Conservation (phyloP, 2,329 filamentous ascomycete genomes). For the Exophiala spinifera region DNA sequence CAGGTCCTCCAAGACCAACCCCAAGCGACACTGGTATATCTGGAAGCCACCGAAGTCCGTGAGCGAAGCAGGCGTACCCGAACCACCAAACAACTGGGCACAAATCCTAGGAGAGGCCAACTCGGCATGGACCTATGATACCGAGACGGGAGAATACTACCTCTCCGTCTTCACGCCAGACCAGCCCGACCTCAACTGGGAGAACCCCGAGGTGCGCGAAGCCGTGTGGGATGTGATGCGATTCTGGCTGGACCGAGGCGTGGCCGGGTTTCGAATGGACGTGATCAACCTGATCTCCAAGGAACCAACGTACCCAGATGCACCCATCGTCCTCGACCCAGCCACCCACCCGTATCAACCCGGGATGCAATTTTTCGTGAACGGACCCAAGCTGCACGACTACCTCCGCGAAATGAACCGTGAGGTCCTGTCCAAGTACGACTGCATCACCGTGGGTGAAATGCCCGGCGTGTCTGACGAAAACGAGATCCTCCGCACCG, state of each 20-base stretch:
- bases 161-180: constrained; percentile 71
- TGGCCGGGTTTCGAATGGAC: constrained; percentile 72
- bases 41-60: constrained; percentile 51
- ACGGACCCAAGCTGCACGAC: constrained; percentile 39
- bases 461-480: constrained; percentile 37
- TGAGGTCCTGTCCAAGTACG: constrained; percentile 36
- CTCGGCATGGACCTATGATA: constrained; percentile 59
- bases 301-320: constrained; percentile 51
- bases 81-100: constrained; percentile 75
- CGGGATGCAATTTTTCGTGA: constrained; percentile 40
- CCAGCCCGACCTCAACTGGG: constrained; percentile 86
- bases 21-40: constrained; percentile 69
- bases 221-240: constrained; percentile 71
- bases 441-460: constrained; percentile 43
- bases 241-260: constrained; percentile 75
- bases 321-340: constrained; percentile 37
- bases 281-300: constrained; percentile 73
- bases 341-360: constrained; percentile 45
- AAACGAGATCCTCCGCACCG: constrained; percentile 39
- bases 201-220: constrained; percentile 63
- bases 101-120: constrained; percentile 36
- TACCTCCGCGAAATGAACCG: constrained; percentile 38
- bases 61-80: constrained; percentile 56
- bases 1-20: constrained; percentile 57
- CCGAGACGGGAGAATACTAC: constrained; percentile 71